Evolutionary conservation across 371 early-diverging fungal genomes (phyloP).

Genomic region (Apophysomyces trapeziformis): DNA sequence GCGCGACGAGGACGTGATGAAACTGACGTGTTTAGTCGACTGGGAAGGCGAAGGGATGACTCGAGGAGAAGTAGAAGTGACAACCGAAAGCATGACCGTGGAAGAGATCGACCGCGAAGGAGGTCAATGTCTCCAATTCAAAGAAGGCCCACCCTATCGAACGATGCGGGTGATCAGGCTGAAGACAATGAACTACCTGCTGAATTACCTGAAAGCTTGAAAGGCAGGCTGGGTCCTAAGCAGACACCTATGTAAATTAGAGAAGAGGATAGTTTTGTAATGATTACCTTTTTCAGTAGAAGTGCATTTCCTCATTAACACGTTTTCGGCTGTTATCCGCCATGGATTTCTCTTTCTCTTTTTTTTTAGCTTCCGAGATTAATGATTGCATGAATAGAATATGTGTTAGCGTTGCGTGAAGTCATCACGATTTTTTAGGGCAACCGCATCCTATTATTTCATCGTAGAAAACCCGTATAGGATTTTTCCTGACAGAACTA

Average conservation of each 20-base stretch:
- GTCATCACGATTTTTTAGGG: too few species aligned
- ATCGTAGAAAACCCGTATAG: too few species aligned
- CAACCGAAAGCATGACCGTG: slow-evolving; percentile 14
- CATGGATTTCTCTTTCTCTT: too few species aligned
- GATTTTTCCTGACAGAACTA: too few species aligned
- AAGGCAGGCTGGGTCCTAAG: slow-evolving; percentile 20
- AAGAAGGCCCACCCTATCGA: background rate
- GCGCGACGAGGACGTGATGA: slow-evolving; percentile 10
- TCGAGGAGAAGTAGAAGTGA: slow-evolving; percentile 5
- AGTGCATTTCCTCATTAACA: too few species aligned
- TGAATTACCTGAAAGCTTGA: slow-evolving; percentile 20
- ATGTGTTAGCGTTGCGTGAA: too few species aligned
- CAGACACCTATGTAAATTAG: background rate
- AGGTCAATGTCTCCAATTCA: background rate
- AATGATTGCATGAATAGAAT: too few species aligned
- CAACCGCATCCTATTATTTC: too few species aligned
- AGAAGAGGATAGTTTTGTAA: too few species aligned
- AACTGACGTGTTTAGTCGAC: slow-evolving; percentile 16
- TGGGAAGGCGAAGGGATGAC: slow-evolving; percentile 17
- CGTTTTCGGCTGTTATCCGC: too few species aligned
- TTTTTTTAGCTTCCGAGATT: too few species aligned
- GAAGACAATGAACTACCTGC: slow-evolving; percentile 6
- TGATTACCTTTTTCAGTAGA: too few species aligned
- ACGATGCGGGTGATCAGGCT: background rate
- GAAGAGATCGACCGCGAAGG: background rate